phyloP scores from a whole-genome alignment of 148 eudicot species.

The Polygonum aviculare region DNA sequence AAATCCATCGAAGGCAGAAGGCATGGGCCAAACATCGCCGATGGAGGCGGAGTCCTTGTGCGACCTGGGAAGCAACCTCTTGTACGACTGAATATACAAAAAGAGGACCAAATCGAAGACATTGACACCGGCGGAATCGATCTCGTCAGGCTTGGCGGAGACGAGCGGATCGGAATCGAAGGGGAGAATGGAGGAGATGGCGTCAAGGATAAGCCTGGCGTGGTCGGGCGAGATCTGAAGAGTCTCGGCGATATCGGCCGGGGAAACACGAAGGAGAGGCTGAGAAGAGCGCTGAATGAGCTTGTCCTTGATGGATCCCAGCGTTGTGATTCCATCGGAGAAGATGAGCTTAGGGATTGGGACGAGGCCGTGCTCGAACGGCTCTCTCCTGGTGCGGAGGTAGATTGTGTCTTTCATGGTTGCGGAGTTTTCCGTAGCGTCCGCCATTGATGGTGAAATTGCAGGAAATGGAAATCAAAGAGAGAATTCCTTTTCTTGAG shows the following conservation, averaged over 20 bases:
- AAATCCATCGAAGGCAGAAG: constrained; percentile 86
- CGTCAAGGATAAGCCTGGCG: constrained; percentile 60
- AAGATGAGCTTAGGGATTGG: constrained; percentile 88
- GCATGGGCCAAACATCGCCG: constrained; percentile 94
- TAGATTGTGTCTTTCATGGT: constrained; percentile 22
- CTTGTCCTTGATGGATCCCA: constrained; percentile 43
- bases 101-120: constrained; percentile 71
- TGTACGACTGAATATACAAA: constrained; percentile 78
- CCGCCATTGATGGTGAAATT: constrained; percentile 24
- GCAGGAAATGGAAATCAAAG: not conserved
- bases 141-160: constrained; percentile 35
- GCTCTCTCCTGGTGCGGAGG: constrained; percentile 73
- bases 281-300: constrained; percentile 27
- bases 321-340: constrained; percentile 56
- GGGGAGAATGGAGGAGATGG: constrained; percentile 45
- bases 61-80: constrained; percentile 70
- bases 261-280: constrained; percentile 29
- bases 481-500: not conserved
- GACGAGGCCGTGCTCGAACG: constrained; percentile 89
- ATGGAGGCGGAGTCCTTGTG: constrained; percentile 88
- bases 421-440: constrained; percentile 18
- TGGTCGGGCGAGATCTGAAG: constrained; percentile 57
- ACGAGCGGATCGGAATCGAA: constrained; percentile 52
- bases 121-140: constrained; percentile 37
- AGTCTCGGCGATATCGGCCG: constrained; percentile 34